phyloP scores from a whole-genome alignment of 1,284 basidiomycete species.

The Irpex rosettiformis region DNA sequence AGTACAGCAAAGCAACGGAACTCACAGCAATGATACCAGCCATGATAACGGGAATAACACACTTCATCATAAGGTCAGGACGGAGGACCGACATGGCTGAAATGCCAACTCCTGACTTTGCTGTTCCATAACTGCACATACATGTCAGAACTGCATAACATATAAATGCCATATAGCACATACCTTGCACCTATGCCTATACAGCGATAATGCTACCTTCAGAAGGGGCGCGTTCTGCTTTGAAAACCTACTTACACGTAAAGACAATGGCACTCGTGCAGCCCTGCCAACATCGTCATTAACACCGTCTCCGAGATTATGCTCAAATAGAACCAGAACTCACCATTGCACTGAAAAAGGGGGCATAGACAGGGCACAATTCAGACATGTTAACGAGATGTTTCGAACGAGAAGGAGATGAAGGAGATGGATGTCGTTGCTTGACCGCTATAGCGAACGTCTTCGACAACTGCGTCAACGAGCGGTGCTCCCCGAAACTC shows the following conservation, averaged over 20 bases:
- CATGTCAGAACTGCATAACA: conserved; percentile 3
- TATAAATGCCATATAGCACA: conserved; percentile 18
- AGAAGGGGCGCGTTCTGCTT: not conserved
- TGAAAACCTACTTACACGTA: conserved; percentile 74
- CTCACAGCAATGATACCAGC: conserved; percentile 97
- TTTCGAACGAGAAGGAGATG: not conserved
- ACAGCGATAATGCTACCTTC: conserved; percentile 2
- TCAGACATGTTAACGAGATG: conserved; percentile 62
- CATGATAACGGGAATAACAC: conserved; percentile 97
- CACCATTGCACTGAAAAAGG: conserved; percentile 97
- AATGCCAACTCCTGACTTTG: conserved; percentile 99
- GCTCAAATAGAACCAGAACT: conserved; percentile 28
- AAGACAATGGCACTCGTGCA: conserved; percentile 97
- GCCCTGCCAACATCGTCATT: conserved; percentile 50
- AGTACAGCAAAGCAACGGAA: conserved; percentile 21
- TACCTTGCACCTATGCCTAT: conserved; percentile 74
- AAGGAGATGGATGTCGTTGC: conserved; percentile 5
- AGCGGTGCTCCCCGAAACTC: conserved; percentile 6
- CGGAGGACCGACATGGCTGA: conserved; percentile 97
- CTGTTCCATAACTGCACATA: conserved; percentile 78
- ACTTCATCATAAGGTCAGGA: conserved; percentile 94
- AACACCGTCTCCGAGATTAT: not conserved
- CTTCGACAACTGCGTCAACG: conserved; percentile 13
- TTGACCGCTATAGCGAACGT: conserved; percentile 4
- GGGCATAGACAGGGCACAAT: conserved; percentile 91